Evolutionary conservation across 371 early-diverging fungal genomes (phyloP).

Genomic region (Apophysomyces elegans): DNA sequence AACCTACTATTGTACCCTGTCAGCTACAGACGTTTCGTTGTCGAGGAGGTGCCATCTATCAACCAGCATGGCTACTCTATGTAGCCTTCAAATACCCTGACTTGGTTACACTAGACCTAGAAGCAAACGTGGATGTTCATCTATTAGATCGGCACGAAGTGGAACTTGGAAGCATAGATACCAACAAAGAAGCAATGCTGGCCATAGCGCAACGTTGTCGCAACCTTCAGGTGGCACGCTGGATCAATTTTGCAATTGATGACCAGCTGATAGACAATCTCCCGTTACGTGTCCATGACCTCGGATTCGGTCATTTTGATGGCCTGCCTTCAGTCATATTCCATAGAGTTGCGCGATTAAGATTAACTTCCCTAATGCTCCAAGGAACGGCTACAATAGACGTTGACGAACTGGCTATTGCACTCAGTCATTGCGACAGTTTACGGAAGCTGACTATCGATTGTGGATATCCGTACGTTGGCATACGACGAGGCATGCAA

Average conservation of each 20-base stretch:
- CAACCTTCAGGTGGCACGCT: slow-evolving; percentile 2
- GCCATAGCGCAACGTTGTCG: not conserved
- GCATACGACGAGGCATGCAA: not conserved
- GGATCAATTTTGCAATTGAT: not conserved
- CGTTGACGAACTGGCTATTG: not conserved
- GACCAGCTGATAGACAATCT: not conserved
- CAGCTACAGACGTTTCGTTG: not conserved
- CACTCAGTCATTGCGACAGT: not conserved
- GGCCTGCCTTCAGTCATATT: not conserved
- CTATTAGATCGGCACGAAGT: not conserved
- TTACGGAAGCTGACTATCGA: not conserved
- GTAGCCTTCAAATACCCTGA: slow-evolving; percentile 12
- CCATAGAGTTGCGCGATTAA: not conserved
- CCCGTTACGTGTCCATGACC: not conserved
- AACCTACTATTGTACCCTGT: not conserved
- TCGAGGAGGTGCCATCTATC: slow-evolving; percentile 1
- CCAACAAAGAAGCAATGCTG: not conserved
- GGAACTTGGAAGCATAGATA: not conserved
- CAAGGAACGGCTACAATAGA: not conserved
- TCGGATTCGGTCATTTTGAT: slow-evolving; percentile 4
- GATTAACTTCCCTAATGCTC: not conserved
- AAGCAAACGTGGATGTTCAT: slow-evolving; percentile 11
- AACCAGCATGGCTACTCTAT: slow-evolving; percentile 6
- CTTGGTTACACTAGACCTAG: slow-evolving; percentile 5
- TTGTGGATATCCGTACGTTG: not conserved